Conservation (phyloP, 208 protist genomes). For the Leishmania tropica region DNA sequence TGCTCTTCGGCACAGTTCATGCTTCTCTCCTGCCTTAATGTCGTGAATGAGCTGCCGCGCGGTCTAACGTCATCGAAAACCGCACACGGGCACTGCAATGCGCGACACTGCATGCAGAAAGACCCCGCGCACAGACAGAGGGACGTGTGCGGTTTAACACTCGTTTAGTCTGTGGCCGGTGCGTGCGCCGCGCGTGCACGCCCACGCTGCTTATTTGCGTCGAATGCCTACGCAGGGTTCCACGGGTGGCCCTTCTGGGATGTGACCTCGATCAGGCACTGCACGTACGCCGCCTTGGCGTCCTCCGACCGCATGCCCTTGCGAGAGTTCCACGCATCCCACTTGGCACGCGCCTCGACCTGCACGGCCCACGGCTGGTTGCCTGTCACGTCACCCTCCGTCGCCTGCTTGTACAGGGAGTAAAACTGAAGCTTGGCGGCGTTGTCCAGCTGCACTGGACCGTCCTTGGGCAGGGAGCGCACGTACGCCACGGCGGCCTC, state of each 20-base stretch:
- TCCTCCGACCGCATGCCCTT: conserved; percentile 93
- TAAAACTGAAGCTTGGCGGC: conserved; percentile 94
- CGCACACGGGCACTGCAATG: background rate
- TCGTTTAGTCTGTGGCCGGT: background rate
- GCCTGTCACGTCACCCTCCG: conserved; percentile 93
- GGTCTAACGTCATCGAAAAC: background rate
- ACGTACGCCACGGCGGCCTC: conserved; percentile 83
- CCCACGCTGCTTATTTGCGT: background rate
- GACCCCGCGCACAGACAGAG: background rate
- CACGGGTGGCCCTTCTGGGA: conserved; percentile 74
- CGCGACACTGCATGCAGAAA: background rate
- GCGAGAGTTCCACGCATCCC: conserved; percentile 90
- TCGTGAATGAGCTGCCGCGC: background rate
- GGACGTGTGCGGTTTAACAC: background rate
- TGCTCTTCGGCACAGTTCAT: background rate
- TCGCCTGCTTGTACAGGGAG: conserved; percentile 97
- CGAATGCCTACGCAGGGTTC: conserved; percentile 33
- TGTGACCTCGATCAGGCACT: conserved; percentile 73
- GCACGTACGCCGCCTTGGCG: conserved; percentile 92
- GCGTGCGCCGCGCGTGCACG: background rate
- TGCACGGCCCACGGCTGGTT: conserved; percentile 92
- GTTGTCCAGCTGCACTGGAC: conserved; percentile 87
- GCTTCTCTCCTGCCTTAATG: background rate
- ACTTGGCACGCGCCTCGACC: conserved; percentile 94
- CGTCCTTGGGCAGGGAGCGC: conserved; percentile 79